These are phyloP conservation scores for Epichloe bromicola DNA, from an alignment of 2,329 filamentous ascomycete genomes.

Conservation along the genomic window DNA sequence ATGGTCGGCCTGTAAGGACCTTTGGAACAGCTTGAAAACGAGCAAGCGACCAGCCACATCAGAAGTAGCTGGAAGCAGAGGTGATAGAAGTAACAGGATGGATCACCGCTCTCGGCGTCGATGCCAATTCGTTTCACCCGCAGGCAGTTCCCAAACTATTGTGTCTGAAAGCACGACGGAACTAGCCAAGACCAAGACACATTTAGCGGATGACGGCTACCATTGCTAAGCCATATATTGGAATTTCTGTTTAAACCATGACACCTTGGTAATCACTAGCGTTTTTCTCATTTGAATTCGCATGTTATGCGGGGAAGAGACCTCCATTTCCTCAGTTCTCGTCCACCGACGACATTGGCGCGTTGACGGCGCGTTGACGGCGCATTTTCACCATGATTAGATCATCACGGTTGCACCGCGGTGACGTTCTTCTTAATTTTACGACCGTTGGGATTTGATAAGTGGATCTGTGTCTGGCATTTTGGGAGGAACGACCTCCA, in stretches of 20 bases:
- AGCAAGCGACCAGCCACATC: constrained; percentile 18
- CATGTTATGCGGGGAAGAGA: no score
- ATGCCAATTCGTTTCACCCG: constrained; percentile 18
- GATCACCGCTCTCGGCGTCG: background rate
- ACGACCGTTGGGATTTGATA: no score
- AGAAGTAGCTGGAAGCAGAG: constrained; percentile 20
- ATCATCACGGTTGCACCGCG: no score
- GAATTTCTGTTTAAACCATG: background rate
- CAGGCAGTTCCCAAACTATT: constrained; percentile 21
- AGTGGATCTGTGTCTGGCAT: no score
- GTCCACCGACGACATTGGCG: no score
- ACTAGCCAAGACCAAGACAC: constrained; percentile 26
- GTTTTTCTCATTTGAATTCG: no score
- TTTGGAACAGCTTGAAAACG: constrained; percentile 26
- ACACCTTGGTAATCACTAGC: no score
- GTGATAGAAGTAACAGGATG: background rate
- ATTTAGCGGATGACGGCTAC: constrained; percentile 19
- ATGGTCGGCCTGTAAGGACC: constrained; percentile 44
- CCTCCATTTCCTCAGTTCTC: no score
- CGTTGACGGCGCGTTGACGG: no score
- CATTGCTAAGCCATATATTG: background rate
- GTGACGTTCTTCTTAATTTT: no score
- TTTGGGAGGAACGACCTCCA: no score
- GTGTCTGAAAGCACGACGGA: constrained; percentile 41
- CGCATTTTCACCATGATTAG: no score